Evolutionary conservation across 495 filamentous ascomycete species (phyloP), one percentile per base, ranked within the genome.

Genomic region (Lasiosphaeria miniovina): DNA sequence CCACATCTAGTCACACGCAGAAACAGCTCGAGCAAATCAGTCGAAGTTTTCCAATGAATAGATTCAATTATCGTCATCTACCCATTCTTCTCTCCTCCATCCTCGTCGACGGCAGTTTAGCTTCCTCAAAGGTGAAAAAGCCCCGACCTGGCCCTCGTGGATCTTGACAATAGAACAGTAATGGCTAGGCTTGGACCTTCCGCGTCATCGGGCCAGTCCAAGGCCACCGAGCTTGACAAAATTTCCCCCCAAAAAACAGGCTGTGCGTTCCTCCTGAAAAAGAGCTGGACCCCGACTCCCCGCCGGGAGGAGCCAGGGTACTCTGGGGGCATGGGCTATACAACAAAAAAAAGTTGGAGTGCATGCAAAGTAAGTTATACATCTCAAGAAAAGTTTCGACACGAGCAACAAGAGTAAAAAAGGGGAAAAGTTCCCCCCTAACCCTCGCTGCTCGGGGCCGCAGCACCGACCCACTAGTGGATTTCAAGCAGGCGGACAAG

Each of bases 61-160:
- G 74, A 76, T 73, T 74, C 74, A 73, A 72, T 46, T 24, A 46
- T 54, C 57, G 74, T 71, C 74, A 31, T 76, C 74, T 74, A 75
- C 63, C 36, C 62, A 65, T 63, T 61, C 8, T 45, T 11, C 56
- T 8, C 33, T 59, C 55, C 62, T 57, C 53, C 50, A 46, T 46
- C 5, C 12, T 41, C 11, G 12, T 46, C 43, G 43, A 46, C 12
- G 15, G 15, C 12, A 46, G 43, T 46, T 46, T 24, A 24, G 24
- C 24, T 24, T 24, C 24, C 24, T 24, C 24, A 24, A 24, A 24
- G 43, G 12, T 4, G 12, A 46, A 41, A 41, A 46, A 46, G 6
- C 43, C 43, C 4, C 24, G 24, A 24, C 43, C 43, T 46, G 43
- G 12, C 43, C 43, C 12, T 24, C 24, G 24, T n/a, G 43, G 43